Conservation (phyloP, 2,329 filamentous ascomycete species). For the Sordariomycetes sp. region DNA sequence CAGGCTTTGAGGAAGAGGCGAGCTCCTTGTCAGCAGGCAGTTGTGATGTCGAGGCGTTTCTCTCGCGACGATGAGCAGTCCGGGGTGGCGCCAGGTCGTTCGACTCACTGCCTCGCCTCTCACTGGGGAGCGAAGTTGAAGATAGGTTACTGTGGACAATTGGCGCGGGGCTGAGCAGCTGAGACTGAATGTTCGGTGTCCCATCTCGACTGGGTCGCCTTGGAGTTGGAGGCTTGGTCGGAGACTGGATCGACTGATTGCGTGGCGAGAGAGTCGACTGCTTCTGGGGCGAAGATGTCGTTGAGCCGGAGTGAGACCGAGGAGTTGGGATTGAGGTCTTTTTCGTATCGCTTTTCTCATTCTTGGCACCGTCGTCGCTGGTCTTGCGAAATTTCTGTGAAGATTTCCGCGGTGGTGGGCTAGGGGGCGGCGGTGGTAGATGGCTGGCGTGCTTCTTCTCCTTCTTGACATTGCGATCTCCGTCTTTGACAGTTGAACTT, state of each 20-base stretch:
- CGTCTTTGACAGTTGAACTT: constrained; percentile 55
- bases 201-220: constrained; percentile 60
- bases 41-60: constrained; percentile 21
- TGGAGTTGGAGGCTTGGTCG: not conserved
- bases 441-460: constrained; percentile 32
- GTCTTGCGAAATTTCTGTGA: constrained; percentile 42
- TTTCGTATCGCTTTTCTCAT: no score
- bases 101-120: constrained; percentile 35
- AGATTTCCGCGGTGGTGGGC: constrained; percentile 52
- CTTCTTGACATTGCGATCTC: constrained; percentile 28
- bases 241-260: not conserved
- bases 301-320: constrained; percentile 18
- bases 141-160: constrained; percentile 56
- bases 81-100: constrained; percentile 15
- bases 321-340: no score
- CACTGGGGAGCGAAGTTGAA: constrained; percentile 33
- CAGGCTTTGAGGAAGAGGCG: not conserved
- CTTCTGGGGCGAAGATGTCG: constrained; percentile 13
- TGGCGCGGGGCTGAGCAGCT: constrained; percentile 39
- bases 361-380: constrained; percentile 21
- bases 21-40: constrained; percentile 8
- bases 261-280: constrained; percentile 1
- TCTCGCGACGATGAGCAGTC: constrained; percentile 14
- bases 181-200: constrained; percentile 50
- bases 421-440: constrained; percentile 43